A percentile compares a stretch with the other conserved stretches of the same genome.
Conservation (phyloP, 2,329 filamentous ascomycete genomes). For the Calonectria hongkongensis region DNA sequence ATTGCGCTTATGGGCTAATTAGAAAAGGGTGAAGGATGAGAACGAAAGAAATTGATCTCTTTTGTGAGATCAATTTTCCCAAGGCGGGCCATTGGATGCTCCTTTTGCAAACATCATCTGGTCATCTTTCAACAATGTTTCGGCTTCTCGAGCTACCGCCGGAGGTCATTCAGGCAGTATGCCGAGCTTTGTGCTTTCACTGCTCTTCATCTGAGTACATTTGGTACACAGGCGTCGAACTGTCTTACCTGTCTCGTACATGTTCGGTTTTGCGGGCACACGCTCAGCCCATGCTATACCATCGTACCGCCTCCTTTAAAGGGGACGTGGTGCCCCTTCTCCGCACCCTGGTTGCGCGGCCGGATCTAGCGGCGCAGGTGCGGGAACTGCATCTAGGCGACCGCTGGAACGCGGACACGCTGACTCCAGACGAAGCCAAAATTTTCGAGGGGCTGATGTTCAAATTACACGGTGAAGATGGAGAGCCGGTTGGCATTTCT, state of each 20-base stretch:
- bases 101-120: too few species aligned
- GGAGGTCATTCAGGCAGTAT: conserved; percentile 23
- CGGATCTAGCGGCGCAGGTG: conserved; percentile 22
- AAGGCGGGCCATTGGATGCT: too few species aligned
- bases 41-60: too few species aligned
- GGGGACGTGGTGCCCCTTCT: not conserved
- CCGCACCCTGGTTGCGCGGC: conserved; percentile 13
- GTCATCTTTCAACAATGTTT: not conserved
- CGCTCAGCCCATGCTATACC: conserved; percentile 23
- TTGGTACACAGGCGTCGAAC: not conserved
- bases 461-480: not conserved
- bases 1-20: too few species aligned
- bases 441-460: conserved; percentile 20
- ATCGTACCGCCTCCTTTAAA: not conserved
- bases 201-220: not conserved
- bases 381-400: not conserved
- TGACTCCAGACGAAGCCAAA: not conserved
- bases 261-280: conserved; percentile 14
- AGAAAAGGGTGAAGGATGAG: too few species aligned
- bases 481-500: conserved; percentile 6
- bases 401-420: not conserved
- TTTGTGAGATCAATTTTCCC: too few species aligned
- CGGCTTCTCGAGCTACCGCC: conserved; percentile 23
- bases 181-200: not conserved
- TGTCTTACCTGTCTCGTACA: conserved; percentile 20